Evolutionary conservation across 345 rosid genomes (phyloP).

Genomic region (Eucalyptus albens): DNA sequence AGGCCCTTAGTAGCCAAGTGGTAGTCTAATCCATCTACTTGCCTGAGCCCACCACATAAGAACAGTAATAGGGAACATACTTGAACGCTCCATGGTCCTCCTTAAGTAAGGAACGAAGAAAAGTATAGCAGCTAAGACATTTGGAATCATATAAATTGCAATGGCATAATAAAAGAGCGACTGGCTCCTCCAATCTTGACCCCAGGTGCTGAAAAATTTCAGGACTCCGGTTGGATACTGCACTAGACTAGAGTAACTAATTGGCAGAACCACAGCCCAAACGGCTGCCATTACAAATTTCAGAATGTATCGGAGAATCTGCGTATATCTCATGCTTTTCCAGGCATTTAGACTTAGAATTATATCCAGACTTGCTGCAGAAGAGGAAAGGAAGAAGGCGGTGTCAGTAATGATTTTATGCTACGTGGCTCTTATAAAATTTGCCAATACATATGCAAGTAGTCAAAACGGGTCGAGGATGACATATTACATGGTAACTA

Average conservation of each 20-base stretch:
- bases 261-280: conserved; percentile 83
- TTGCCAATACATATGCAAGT: neutral
- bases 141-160: conserved; percentile 79
- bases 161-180: conserved; percentile 65
- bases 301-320: conserved; percentile 67
- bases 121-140: conserved; percentile 52
- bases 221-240: conserved; percentile 79
- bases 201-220: conserved; percentile 62
- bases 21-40: too few relatives aligned
- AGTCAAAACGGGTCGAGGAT: neutral
- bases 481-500: neutral
- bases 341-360: conserved; percentile 81
- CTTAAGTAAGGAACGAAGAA: conserved; percentile 66
- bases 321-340: conserved; percentile 73
- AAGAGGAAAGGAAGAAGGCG: neutral
- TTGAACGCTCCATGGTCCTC: conserved; percentile 86
- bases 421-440: neutral
- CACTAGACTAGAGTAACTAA: conserved; percentile 65
- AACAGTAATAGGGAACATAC: neutral
- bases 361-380: conserved; percentile 71
- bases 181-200: conserved; percentile 45
- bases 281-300: conserved; percentile 69
- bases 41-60: too few relatives aligned
- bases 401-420: neutral
- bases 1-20: too few relatives aligned